Evolutionary conservation across 2,329 filamentous ascomycete species (phyloP).

Genomic region (Pseudocercospora cruenta): DNA sequence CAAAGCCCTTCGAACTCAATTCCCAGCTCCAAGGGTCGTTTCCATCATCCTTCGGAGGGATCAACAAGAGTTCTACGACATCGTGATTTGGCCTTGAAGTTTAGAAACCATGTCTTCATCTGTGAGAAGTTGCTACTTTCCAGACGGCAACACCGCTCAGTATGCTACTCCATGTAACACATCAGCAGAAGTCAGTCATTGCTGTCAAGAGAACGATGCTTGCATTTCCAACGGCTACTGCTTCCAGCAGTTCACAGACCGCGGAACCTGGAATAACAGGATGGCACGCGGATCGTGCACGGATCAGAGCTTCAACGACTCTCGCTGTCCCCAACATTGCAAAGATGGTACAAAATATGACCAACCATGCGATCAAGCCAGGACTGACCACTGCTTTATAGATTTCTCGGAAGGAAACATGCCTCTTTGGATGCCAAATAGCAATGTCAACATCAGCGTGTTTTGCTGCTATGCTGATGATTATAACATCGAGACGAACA

Average conservation of each 20-base stretch:
- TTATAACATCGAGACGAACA: not conserved
- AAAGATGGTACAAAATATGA: not conserved
- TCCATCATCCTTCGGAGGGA: too few relatives aligned
- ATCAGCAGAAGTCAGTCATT: not conserved
- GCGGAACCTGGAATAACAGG: not conserved
- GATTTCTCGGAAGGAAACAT: not conserved
- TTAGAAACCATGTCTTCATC: too few relatives aligned
- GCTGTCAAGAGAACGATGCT: not conserved
- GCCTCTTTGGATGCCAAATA: not conserved
- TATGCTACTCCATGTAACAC: not conserved
- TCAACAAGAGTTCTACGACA: too few relatives aligned
- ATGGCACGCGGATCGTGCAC: not conserved
- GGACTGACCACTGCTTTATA: not conserved
- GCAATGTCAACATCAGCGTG: not conserved
- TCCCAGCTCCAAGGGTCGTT: too few relatives aligned
- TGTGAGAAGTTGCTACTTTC: not conserved
- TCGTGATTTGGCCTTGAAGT: too few relatives aligned
- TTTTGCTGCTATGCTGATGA: conserved; percentile 7
- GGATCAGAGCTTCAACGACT: not conserved
- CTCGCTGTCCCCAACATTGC: not conserved
- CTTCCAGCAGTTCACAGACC: not conserved
- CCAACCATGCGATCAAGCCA: not conserved
- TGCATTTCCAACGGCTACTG: not conserved
- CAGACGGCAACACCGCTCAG: not conserved
- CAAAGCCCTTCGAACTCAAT: too few relatives aligned